Percentiles rank a stretch among this genome's conserved stretches.
Evolutionary conservation across 305 asterid species (phyloP).

Genomic region (Rubia peregrina): DNA sequence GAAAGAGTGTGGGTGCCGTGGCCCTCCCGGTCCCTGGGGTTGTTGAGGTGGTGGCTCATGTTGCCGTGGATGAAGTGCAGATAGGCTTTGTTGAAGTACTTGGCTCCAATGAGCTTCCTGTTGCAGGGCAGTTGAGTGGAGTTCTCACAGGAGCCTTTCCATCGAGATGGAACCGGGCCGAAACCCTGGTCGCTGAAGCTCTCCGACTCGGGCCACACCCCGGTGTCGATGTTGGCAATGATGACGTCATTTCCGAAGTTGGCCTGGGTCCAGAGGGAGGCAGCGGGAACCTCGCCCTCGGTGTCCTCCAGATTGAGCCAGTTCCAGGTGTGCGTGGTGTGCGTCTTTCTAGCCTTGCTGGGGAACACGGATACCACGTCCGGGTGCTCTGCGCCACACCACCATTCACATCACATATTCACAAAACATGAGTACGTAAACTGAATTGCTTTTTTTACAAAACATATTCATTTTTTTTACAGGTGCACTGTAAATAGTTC

Average conservation of each 20-base stretch:
- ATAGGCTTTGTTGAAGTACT: conserved; percentile 28
- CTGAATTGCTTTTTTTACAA: no score
- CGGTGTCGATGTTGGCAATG: conserved; percentile 64
- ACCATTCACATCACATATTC: neutral
- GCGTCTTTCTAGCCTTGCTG: conserved; percentile 36
- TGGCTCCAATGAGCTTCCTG: conserved; percentile 32
- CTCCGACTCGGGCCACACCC: conserved; percentile 44
- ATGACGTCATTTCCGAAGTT: conserved; percentile 53
- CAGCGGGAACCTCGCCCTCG: conserved; percentile 25
- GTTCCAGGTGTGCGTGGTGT: conserved; percentile 81
- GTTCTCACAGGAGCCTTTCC: conserved; percentile 34
- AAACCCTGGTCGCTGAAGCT: conserved; percentile 33
- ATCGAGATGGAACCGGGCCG: conserved; percentile 33
- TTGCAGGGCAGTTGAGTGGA: conserved; percentile 17
- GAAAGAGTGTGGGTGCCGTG: conserved; percentile 38
- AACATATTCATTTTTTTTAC: no score
- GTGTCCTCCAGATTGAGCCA: conserved; percentile 43
- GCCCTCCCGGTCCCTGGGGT: conserved; percentile 23
- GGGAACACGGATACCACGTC: conserved; percentile 49
- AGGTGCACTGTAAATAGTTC: no score
- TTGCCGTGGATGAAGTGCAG: neutral
- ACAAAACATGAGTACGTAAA: no score
- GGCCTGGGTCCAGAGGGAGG: conserved; percentile 56
- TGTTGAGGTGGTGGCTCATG: neutral
- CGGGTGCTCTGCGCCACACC: conserved; percentile 36